Base-by-base conservation (phyloP, 140 eudicot genomes). In the Flaveria floridana region DNA sequence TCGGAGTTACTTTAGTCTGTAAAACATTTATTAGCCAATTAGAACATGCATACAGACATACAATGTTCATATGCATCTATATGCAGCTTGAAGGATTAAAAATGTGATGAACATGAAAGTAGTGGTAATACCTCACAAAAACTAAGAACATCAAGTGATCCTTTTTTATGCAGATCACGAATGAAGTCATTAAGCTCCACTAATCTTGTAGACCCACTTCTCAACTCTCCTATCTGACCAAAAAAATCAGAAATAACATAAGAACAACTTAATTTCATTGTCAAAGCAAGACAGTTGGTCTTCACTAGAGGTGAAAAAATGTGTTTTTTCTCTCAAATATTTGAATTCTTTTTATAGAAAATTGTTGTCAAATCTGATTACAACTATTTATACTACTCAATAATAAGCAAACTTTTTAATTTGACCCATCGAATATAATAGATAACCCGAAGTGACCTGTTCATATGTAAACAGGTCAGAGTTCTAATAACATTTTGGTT, bases 1-100 rank as follows among this genome's bases (percentile, higher is more conserved):
- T 83, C 39, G 99, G 99, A 66, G 99, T 95, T 77, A 95, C 96
- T 88, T 95, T 95, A 63, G 99, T 95, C 99, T 95, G 89, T 20
- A 68, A 64, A 64, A 74, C 48, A 42, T 28, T 30, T 44, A 71
- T 67, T 64, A 28, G 57, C 47, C 58, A 56, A 61, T 70, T 20
- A 79, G 46, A 56, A 46, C 61, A 21, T 53, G 50, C 71, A 74
- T 78, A 26, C 65, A 73, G 1, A 73, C 18, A 61, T 14, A 73
- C 10, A 34, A 37, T 53, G n/a, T 57, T 18, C 11, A 44, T 7
- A 71, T 6, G 44, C 64, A 74, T 67, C 1, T 7, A 48, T 28
- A 72, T 53, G 57, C 50, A 56, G 51, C 46, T 39, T 8, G 16
- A 37, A 68, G 42, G 74, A 5, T 10, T 37, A 52, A 23, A 52